These are phyloP conservation scores for Pichia pseudocactophila DNA, from an alignment of 805 yeast species.

Conservation along the genomic window DNA sequence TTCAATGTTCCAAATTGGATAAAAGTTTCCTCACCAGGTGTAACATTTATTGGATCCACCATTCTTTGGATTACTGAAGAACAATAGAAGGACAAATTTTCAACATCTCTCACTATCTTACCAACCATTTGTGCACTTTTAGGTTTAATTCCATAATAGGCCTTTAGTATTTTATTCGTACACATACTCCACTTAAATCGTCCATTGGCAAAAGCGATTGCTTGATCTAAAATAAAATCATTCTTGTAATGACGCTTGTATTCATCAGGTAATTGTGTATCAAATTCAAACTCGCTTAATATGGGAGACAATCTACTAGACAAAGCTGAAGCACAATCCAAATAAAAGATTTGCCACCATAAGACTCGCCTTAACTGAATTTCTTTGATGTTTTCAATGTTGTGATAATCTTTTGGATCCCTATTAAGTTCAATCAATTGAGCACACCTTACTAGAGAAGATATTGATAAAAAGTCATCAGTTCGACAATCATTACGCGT, in stretches of 20 bases:
- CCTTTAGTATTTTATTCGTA: constrained; percentile 15
- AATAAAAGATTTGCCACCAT: constrained; percentile 58
- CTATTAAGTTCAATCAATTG: constrained; percentile 47
- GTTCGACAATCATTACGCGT: constrained; percentile 48
- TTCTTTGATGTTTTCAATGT: constrained; percentile 36
- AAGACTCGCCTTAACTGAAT: constrained; percentile 43
- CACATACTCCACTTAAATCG: constrained; percentile 36
- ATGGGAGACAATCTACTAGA: constrained; percentile 48
- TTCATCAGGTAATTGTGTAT: constrained; percentile 47
- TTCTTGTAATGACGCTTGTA: constrained; percentile 20
- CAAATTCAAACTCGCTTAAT: constrained; percentile 43
- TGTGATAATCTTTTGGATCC: constrained; percentile 45
- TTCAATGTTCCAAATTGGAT: constrained; percentile 14
- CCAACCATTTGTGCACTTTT: constrained; percentile 5
- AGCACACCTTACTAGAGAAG: constrained; percentile 47
- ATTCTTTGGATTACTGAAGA: constrained; percentile 17
- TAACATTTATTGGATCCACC: constrained; percentile 14
- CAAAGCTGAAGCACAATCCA: constrained; percentile 48
- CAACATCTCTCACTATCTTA: constrained; percentile 8
- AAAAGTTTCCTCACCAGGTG: constrained; percentile 14
- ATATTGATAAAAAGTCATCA: constrained; percentile 44
- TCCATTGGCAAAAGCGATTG: constrained; percentile 42
- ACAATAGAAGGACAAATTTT: constrained; percentile 15
- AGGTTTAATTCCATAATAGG: constrained; percentile 8
- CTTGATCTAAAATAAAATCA: constrained; percentile 32